phyloP scores from a whole-genome alignment of 768 basidiomycete genomes.

The Clitopilus hobsonii region DNA sequence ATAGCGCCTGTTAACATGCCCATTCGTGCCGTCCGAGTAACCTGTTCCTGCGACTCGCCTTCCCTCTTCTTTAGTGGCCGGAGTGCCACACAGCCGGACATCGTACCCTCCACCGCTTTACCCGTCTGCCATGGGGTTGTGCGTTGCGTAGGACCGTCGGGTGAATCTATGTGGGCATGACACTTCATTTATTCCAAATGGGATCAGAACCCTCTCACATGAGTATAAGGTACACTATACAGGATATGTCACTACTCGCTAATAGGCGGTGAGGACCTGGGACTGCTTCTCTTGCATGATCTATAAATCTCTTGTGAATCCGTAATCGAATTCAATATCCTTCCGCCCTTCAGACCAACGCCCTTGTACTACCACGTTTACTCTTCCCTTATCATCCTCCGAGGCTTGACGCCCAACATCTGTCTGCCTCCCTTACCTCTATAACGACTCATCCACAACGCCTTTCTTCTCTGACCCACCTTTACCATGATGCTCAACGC shows the following conservation, averaged over 20 bases:
- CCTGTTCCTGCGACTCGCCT: background rate
- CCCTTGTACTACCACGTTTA: background rate
- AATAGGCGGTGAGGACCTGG: background rate
- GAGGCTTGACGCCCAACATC: background rate
- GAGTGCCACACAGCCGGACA: background rate
- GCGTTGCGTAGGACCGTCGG: background rate
- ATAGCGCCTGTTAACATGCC: background rate
- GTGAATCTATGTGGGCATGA: background rate
- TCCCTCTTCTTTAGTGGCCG: background rate
- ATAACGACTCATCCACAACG: background rate
- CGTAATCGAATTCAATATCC: background rate
- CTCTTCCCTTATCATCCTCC: background rate
- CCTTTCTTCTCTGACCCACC: background rate
- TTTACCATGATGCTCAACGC: background rate
- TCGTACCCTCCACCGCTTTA: background rate
- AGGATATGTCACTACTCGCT: conserved; percentile 1
- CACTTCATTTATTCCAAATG: background rate
- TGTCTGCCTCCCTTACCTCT: background rate
- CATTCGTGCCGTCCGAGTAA: background rate
- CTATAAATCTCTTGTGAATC: background rate
- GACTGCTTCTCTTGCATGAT: background rate
- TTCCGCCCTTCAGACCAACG: background rate
- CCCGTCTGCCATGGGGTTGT: background rate
- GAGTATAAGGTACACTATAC: background rate
- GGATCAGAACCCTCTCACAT: background rate